Evolutionary conservation across 306 rosid species (phyloP).

Genomic region (Fragaria vesca): DNA sequence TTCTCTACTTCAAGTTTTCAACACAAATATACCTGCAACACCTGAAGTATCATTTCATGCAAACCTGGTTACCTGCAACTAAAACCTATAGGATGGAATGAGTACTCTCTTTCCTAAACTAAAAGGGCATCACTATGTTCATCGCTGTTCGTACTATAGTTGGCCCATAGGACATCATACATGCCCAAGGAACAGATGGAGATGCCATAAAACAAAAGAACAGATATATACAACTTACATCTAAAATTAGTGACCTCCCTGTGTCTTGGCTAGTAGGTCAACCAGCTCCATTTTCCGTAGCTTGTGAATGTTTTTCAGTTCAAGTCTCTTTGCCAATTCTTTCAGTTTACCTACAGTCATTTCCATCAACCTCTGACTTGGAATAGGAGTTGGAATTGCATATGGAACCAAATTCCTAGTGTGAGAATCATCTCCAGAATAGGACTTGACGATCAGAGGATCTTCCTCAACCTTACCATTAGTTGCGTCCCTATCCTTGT

Average conservation of each 20-base stretch:
- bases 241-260: not conserved
- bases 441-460: not conserved
- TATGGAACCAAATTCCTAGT: conserved; percentile 13
- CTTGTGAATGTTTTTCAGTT: conserved; percentile 24
- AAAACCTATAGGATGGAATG: not conserved
- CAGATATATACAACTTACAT: conserved; percentile 1
- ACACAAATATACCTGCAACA: not conserved
- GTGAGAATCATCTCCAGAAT: conserved; percentile 20
- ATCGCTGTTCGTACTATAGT: not conserved
- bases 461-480: not conserved
- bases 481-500: not conserved
- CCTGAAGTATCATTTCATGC: not conserved
- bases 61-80: not conserved
- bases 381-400: not conserved
- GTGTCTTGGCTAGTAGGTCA: not conserved
- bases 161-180: not conserved
- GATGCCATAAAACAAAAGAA: conserved; percentile 15
- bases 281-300: conserved; percentile 36
- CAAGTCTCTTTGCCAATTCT: conserved; percentile 34
- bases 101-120: not conserved
- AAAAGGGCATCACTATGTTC: not conserved
- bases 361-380: conserved; percentile 1
- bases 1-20: not conserved
- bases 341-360: conserved; percentile 31
- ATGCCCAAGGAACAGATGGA: conserved; percentile 5